These are phyloP conservation scores for Gossypium anomalum DNA, from an alignment of 345 rosid species.

Conservation along the genomic window DNA sequence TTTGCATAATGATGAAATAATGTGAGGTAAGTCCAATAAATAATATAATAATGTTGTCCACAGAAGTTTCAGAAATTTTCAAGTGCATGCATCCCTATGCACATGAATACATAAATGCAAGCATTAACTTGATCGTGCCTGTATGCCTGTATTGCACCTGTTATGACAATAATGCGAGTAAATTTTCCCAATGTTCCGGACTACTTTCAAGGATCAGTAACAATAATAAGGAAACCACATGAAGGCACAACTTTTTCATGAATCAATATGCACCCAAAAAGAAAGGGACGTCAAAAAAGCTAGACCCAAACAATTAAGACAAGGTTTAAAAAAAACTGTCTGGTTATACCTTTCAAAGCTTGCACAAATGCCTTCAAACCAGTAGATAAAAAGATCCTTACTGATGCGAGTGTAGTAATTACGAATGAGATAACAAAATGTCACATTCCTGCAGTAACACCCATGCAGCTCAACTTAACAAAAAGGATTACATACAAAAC, in stretches of 20 bases:
- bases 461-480: background rate
- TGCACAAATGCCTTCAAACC: slow-evolving; percentile 79
- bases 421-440: slow-evolving; percentile 61
- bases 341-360: slow-evolving; percentile 67
- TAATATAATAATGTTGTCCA: background rate
- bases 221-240: background rate
- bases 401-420: slow-evolving; percentile 54
- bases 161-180: background rate
- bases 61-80: background rate
- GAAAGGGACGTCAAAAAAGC: background rate
- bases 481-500: background rate
- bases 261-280: background rate
- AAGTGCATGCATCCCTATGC: background rate
- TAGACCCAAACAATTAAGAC: background rate
- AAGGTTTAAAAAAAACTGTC: slow-evolving; percentile 1
- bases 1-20: background rate
- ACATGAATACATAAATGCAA: background rate
- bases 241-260: background rate
- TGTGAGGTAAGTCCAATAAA: background rate
- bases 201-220: background rate
- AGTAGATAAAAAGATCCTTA: slow-evolving; percentile 53
- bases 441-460: slow-evolving; percentile 58
- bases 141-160: background rate
- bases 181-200: background rate
- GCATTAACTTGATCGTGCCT: background rate